phyloP scores from a whole-genome alignment of 129 eudicot genomes.

The Artemisia annua region DNA sequence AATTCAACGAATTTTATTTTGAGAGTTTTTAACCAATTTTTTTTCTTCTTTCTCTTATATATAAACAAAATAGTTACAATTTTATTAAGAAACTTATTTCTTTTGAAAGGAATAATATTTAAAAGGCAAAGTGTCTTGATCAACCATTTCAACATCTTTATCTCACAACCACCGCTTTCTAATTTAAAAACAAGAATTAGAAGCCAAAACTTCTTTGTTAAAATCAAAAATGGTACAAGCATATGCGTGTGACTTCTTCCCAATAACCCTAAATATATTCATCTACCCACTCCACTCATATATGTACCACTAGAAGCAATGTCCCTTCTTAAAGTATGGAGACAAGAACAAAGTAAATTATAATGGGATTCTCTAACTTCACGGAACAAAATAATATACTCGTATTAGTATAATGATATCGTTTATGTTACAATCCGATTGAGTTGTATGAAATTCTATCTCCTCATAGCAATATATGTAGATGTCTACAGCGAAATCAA shows the following conservation, averaged over 20 bases:
- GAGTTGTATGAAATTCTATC: too few relatives aligned
- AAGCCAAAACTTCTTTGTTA: conserved; percentile 25
- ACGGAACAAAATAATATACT: too few relatives aligned
- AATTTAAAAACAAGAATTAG: conserved; percentile 16
- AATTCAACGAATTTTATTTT: too few relatives aligned
- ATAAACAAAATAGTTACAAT: too few relatives aligned
- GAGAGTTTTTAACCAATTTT: too few relatives aligned
- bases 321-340: not conserved
- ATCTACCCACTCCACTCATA: conserved; percentile 9
- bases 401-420: too few relatives aligned
- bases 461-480: too few relatives aligned
- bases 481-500: too few relatives aligned
- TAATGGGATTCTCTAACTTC: too few relatives aligned
- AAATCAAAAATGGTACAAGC: conserved; percentile 9
- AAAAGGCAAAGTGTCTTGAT: conserved; percentile 24
- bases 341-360: not conserved
- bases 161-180: conserved; percentile 29
- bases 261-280: not conserved
- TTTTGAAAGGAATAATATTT: not conserved
- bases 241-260: not conserved
- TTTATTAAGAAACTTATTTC: too few relatives aligned
- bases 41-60: too few relatives aligned
- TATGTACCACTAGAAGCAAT: not conserved
- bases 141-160: conserved; percentile 25
- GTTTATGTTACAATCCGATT: too few relatives aligned